A percentile compares a stretch with the other conserved stretches of the same genome.
These are phyloP conservation scores for Backusella macrospora DNA, from an alignment of 192 early-diverging fungal genomes.

Conservation along the genomic window DNA sequence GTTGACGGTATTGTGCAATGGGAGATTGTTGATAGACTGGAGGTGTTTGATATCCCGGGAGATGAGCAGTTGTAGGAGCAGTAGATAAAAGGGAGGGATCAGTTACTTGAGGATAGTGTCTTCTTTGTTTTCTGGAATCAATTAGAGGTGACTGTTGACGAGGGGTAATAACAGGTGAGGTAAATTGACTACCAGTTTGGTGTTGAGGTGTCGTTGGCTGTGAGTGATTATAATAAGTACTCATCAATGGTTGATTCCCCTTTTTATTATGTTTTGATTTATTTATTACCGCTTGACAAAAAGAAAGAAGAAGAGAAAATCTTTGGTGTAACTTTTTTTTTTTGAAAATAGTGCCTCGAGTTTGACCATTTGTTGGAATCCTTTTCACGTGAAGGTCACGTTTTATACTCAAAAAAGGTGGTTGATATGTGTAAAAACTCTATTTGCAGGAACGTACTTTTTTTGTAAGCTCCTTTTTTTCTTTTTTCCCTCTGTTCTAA, in stretches of 20 bases:
- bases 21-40: background rate
- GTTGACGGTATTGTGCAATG: constrained; percentile 30
- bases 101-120: constrained; percentile 16
- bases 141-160: constrained; percentile 14
- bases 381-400: background rate
- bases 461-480: background rate
- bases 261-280: background rate
- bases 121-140: constrained; percentile 17
- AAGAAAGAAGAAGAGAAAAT: background rate
- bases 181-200: background rate
- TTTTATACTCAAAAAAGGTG: too few species aligned
- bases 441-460: background rate
- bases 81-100: constrained; percentile 13
- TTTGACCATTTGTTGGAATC: background rate
- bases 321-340: background rate
- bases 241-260: background rate
- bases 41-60: background rate
- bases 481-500: background rate
- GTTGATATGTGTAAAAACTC: too few species aligned
- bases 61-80: background rate
- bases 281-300: background rate
- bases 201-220: background rate
- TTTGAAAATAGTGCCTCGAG: background rate
- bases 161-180: constrained; percentile 1
- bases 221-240: constrained; percentile 11